These are phyloP conservation scores for Brachypodium distachyon DNA, from an alignment of 202 grass and related monocot genomes.

Conservation along the genomic window DNA sequence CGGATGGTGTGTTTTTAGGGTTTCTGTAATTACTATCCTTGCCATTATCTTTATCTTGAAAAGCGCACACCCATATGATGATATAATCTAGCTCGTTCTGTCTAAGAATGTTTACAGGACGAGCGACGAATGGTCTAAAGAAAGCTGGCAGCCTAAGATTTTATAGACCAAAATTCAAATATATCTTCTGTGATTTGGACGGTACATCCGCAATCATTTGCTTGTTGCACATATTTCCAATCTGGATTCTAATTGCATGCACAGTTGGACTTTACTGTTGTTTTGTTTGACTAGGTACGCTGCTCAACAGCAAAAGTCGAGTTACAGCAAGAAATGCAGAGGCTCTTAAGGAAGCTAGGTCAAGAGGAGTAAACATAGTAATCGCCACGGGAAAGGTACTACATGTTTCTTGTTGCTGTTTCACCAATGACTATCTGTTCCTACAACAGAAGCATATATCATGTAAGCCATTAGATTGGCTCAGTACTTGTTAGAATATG, in stretches of 20 bases:
- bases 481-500: neutral
- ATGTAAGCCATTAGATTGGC: neutral
- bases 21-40: constrained; percentile 7
- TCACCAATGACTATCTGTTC: neutral
- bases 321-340: constrained; percentile 69
- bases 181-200: constrained; percentile 99
- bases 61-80: constrained; percentile 16
- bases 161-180: constrained; percentile 94
- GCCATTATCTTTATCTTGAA: constrained; percentile 19
- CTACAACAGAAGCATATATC: neutral
- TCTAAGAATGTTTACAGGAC: constrained; percentile 73
- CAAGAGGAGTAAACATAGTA: constrained; percentile 87
- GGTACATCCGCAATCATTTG: constrained; percentile 38
- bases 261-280: constrained; percentile 6
- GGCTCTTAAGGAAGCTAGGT: constrained; percentile 82
- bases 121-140: constrained; percentile 45
- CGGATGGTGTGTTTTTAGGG: constrained; percentile 39
- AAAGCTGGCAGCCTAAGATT: constrained; percentile 63
- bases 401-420: constrained; percentile 5
- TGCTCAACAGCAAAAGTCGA: constrained; percentile 95
- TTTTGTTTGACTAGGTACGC: constrained; percentile 59
- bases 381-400: constrained; percentile 95
- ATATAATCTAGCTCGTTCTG: constrained; percentile 33
- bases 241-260: constrained; percentile 1
- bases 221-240: constrained; percentile 4